These are phyloP conservation scores for Xylaria grammica DNA, from an alignment of 495 filamentous ascomycete genomes.

Conservation along the genomic window DNA sequence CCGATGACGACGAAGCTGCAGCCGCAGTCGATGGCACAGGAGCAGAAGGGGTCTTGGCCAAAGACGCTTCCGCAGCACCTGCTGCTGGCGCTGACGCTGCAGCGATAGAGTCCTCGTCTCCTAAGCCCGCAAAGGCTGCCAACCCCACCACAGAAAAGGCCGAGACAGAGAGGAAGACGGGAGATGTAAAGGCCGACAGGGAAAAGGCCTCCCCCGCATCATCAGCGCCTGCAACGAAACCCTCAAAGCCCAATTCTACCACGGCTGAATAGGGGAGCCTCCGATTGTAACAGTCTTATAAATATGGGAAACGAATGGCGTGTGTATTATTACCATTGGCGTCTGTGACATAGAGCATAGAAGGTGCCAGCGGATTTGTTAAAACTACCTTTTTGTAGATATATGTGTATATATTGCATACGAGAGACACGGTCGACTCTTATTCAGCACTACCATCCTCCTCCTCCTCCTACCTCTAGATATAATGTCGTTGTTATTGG, in stretches of 20 bases:
- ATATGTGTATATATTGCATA: slow-evolving; percentile 24
- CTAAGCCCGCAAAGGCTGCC: slow-evolving; percentile 14
- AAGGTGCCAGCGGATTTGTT: slow-evolving; percentile 10
- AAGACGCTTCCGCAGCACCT: slow-evolving; percentile 10
- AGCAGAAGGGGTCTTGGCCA: slow-evolving; percentile 33
- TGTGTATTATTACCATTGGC: slow-evolving; percentile 12
- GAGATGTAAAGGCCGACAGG: slow-evolving; percentile 15
- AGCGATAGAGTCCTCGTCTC: slow-evolving; percentile 10
- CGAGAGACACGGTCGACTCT: slow-evolving; percentile 2
- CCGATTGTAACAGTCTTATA: background rate
- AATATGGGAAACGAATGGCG: background rate
- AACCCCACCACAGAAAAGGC: slow-evolving; percentile 7
- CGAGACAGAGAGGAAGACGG: slow-evolving; percentile 13
- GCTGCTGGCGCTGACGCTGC: slow-evolving; percentile 10
- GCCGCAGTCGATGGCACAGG: slow-evolving; percentile 43
- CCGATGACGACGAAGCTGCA: slow-evolving; percentile 83
- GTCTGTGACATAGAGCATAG: slow-evolving; percentile 18
- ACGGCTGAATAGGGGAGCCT: background rate
- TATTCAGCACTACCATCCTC: slow-evolving; percentile 1
- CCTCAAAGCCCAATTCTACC: background rate
- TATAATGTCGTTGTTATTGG: too few species aligned
- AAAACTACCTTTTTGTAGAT: slow-evolving; percentile 15
- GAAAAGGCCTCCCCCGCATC: slow-evolving; percentile 23
- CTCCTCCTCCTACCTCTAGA: too few species aligned
- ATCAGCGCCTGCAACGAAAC: slow-evolving; percentile 7